Conservation (phyloP, 2,329 filamentous ascomycete genomes). For the Uncinocarpus reesii region DNA sequence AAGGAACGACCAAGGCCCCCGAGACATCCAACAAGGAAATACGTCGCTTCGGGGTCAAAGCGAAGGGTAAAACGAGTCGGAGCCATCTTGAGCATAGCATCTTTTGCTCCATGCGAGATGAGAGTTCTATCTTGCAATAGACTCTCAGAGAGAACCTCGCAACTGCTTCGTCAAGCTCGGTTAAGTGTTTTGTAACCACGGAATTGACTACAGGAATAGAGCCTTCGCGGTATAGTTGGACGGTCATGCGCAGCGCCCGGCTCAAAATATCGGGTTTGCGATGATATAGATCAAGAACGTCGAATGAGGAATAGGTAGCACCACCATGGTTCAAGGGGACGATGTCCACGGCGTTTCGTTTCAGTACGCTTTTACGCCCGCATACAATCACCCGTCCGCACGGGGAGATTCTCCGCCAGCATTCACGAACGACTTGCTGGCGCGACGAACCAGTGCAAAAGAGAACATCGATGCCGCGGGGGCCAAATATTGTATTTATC, state of each 20-base stretch:
- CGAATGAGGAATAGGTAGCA: not conserved
- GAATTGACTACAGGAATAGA: not conserved
- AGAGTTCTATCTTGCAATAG: not conserved
- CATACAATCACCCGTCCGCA: not conserved
- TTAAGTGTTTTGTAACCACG: not conserved
- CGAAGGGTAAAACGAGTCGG: not conserved
- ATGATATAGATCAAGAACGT: not conserved
- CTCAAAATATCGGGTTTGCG: not conserved
- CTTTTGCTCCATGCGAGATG: not conserved
- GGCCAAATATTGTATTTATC: not conserved
- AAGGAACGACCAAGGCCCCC: conserved; percentile 23
- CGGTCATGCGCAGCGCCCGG: not conserved
- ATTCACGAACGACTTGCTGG: not conserved
- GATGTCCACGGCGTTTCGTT: not conserved
- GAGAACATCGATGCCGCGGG: conserved; percentile 2
- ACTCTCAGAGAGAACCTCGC: not conserved
- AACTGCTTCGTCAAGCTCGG: not conserved
- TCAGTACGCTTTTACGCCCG: not conserved
- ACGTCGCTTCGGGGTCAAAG: conserved; percentile 14
- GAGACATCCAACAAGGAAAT: conserved; percentile 20
- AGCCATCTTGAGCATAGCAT: not conserved
- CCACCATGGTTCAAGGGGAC: not conserved
- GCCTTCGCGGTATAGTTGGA: conserved; percentile 1
- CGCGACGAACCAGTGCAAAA: not conserved
- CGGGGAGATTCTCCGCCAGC: not conserved